Conservation (phyloP, 495 filamentous ascomycete genomes). For the Penicilliopsis zonata region DNA sequence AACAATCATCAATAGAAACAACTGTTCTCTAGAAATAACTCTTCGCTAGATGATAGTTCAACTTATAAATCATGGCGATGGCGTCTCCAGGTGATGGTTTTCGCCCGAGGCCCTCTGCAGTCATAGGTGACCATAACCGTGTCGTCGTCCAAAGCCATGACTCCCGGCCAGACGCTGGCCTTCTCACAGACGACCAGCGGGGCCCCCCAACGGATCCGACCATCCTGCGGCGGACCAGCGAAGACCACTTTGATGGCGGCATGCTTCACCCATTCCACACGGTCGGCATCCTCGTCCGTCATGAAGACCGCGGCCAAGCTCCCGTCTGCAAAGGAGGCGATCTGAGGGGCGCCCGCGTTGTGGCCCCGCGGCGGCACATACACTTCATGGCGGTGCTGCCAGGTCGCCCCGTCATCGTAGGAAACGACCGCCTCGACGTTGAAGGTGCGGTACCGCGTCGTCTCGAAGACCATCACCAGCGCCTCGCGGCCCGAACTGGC, state of each 20-base stretch:
- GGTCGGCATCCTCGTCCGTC: conserved; percentile 42
- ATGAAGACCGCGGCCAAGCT: conserved; percentile 46
- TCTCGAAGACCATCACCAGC: conserved; percentile 49
- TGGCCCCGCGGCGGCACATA: conserved; percentile 31
- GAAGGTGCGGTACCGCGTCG: conserved; percentile 35
- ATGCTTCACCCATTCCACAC: conserved; percentile 27
- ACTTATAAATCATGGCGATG: no score
- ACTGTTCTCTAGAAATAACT: no score
- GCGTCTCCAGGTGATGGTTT: conserved; percentile 23
- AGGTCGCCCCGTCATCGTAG: conserved; percentile 43
- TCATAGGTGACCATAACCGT: conserved; percentile 30
- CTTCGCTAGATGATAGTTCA: no score
- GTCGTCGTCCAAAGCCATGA: conserved; percentile 23
- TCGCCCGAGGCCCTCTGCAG: conserved; percentile 23
- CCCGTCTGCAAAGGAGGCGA: conserved; percentile 42
- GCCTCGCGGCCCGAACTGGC: conserved; percentile 26
- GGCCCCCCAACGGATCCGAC: conserved; percentile 21
- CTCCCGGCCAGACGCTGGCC: conserved; percentile 32
- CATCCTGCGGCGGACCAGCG: conserved; percentile 21
- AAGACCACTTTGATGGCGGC: conserved; percentile 30
- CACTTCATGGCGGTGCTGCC: conserved; percentile 38
- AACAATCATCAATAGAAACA: no score
- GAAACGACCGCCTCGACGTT: conserved; percentile 43
- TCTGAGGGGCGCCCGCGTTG: conserved; percentile 48
- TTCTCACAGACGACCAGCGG: conserved; percentile 16